A percentile compares a stretch with the other conserved stretches of the same genome.
Evolutionary conservation across 169 alveolate species (phyloP).

Genomic region (Plasmodium ovale): DNA sequence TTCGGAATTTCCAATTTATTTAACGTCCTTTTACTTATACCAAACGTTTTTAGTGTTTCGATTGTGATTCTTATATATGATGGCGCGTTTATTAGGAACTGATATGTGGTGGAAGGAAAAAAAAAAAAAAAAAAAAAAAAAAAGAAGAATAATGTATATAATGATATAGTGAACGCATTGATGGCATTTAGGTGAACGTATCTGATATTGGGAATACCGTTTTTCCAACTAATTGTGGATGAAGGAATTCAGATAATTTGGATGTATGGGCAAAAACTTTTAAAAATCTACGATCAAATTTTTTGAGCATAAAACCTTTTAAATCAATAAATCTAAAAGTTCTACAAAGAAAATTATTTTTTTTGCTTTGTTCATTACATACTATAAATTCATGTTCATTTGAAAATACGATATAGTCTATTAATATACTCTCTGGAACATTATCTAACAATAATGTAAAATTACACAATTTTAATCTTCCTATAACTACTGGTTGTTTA

Average conservation of each 20-base stretch:
- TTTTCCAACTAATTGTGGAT: slow-evolving; percentile 59
- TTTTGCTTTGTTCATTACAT: slow-evolving; percentile 49
- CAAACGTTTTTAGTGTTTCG: slow-evolving; percentile 53
- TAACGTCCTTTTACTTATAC: slow-evolving; percentile 65
- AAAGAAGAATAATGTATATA: not conserved
- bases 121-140: not conserved
- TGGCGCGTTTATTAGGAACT: slow-evolving; percentile 72
- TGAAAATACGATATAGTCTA: slow-evolving; percentile 64
- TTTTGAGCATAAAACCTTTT: slow-evolving; percentile 54
- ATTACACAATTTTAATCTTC: slow-evolving; percentile 65
- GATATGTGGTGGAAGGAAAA: too few relatives aligned
- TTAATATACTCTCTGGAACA: slow-evolving; percentile 53
- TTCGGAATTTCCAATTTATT: slow-evolving; percentile 61
- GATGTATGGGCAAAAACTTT: slow-evolving; percentile 61
- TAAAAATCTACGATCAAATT: slow-evolving; percentile 60
- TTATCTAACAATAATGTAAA: slow-evolving; percentile 58
- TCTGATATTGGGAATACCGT: slow-evolving; percentile 22
- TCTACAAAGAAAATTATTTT: slow-evolving; percentile 21
- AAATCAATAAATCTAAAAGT: slow-evolving; percentile 64
- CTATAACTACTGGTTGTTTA: slow-evolving; percentile 70
- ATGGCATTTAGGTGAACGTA: not conserved
- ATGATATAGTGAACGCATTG: not conserved
- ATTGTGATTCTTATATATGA: slow-evolving; percentile 67
- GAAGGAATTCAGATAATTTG: slow-evolving; percentile 55
- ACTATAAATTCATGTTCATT: slow-evolving; percentile 55